Conservation (phyloP, 2,329 filamentous ascomycete genomes). For the Alternaria dauci region DNA sequence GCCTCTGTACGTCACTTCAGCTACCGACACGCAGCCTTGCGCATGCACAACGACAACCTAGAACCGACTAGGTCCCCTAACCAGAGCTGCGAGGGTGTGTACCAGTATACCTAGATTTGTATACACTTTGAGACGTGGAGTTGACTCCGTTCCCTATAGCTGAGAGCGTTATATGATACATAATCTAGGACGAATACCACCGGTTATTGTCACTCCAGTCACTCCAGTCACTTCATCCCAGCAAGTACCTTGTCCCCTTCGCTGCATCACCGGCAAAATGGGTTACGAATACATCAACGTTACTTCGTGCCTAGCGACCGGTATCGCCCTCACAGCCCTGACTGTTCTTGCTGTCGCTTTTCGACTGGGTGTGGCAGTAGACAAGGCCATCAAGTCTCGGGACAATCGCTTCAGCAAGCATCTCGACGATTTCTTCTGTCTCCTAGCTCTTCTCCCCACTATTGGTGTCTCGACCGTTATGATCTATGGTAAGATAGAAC, state of each 20-base stretch:
- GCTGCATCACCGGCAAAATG: slow-evolving; percentile 3
- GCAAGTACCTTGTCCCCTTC: not conserved
- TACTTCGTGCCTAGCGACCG: slow-evolving; percentile 7
- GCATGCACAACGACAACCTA: not conserved
- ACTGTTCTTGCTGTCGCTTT: slow-evolving; percentile 4
- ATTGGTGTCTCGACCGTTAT: slow-evolving; percentile 11
- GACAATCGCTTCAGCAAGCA: slow-evolving; percentile 4
- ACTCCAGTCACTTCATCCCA: not conserved
- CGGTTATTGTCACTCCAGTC: not conserved
- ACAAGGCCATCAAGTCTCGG: not conserved
- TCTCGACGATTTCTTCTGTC: slow-evolving; percentile 13
- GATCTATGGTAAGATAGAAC: slow-evolving; percentile 12
- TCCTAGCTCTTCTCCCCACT: slow-evolving; percentile 12
- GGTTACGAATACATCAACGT: slow-evolving; percentile 16
- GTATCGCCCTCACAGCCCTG: not conserved
- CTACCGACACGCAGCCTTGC: not conserved
- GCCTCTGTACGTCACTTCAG: not conserved
- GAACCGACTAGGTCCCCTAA: slow-evolving; percentile 3
- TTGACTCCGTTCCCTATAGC: not conserved
- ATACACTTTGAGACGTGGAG: not conserved
- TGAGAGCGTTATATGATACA: slow-evolving; percentile 6
- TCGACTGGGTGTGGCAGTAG: not conserved
- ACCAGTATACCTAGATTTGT: not conserved
- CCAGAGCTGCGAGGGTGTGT: not conserved
- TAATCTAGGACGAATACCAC: not conserved